Evolutionary conservation across 129 eudicot species (phyloP).

Genomic region (Ambrosia artemisiifolia): DNA sequence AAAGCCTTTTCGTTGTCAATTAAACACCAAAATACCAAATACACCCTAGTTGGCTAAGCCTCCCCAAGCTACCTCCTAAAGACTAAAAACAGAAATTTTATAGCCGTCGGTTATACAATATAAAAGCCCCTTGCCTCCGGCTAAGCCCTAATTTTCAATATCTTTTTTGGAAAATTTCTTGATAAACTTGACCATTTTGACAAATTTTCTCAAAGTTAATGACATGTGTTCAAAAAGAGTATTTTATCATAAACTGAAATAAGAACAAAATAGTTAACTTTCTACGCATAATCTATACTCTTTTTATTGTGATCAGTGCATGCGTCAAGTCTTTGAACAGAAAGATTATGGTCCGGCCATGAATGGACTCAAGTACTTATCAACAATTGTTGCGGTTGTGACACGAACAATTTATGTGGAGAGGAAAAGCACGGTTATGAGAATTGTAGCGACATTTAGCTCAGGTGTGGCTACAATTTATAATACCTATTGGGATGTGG

Average conservation of each 20-base stretch:
- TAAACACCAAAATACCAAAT: too few species aligned
- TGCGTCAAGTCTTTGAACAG: conserved; percentile 50
- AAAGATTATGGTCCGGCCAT: conserved; percentile 44
- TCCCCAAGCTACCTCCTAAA: too few species aligned
- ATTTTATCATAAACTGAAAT: background rate
- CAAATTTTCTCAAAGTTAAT: too few species aligned
- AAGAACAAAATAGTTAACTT: background rate
- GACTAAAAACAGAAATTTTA: too few species aligned
- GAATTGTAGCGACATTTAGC: conserved; percentile 36
- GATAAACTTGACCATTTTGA: background rate
- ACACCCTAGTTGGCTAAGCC: too few species aligned
- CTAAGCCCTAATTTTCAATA: too few species aligned
- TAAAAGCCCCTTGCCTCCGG: too few species aligned
- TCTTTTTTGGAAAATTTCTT: too few species aligned
- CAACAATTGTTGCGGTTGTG: conserved; percentile 50
- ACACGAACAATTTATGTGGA: conserved; percentile 44
- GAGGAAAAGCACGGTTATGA: conserved; percentile 30
- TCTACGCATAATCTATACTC: too few species aligned
- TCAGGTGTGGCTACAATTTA: conserved; percentile 47
- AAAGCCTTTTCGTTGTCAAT: too few species aligned
- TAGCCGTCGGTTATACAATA: too few species aligned
- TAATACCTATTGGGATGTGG: conserved; percentile 71
- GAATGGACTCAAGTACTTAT: conserved; percentile 56
- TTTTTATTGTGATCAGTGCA: conserved; percentile 32
- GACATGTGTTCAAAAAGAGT: background rate